These are phyloP conservation scores for Poterioochromonas sp. DNA, from an alignment of 352 stramenopile genomes.

Conservation along the genomic window DNA sequence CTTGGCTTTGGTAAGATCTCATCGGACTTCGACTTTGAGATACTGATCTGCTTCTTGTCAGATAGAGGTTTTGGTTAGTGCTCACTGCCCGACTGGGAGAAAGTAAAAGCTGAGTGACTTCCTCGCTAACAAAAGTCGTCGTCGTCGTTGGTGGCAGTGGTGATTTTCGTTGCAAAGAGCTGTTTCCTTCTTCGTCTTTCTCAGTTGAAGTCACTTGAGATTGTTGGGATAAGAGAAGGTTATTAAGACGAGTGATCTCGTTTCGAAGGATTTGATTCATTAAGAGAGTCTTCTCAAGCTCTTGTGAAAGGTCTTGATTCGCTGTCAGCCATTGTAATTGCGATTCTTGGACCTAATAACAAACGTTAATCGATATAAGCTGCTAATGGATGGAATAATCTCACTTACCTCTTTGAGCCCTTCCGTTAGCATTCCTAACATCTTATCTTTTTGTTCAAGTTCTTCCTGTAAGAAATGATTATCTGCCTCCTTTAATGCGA, in stretches of 20 bases:
- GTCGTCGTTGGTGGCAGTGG: no score
- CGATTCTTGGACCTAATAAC: not conserved
- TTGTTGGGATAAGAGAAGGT: not conserved
- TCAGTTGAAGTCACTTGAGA: no score
- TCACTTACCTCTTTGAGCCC: not conserved
- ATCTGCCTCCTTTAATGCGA: not conserved
- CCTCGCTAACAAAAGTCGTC: no score
- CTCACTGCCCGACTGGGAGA: no score
- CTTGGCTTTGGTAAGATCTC: no score
- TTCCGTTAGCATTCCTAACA: not conserved
- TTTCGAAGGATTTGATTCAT: not conserved
- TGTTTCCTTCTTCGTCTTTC: no score
- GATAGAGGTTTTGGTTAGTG: no score
- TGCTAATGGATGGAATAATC: not conserved
- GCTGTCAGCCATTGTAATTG: not conserved
- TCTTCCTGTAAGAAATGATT: not conserved
- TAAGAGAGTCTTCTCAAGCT: not conserved
- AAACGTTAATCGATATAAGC: not conserved
- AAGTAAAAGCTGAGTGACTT: no score
- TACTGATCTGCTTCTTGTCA: no score
- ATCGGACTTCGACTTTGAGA: no score
- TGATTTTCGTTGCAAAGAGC: no score
- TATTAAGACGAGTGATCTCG: not conserved
- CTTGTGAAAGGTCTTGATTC: not conserved
- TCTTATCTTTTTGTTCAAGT: not conserved